phyloP scores from a whole-genome alignment of 1,284 basidiomycete species.

The Heterobasidion occidentale region DNA sequence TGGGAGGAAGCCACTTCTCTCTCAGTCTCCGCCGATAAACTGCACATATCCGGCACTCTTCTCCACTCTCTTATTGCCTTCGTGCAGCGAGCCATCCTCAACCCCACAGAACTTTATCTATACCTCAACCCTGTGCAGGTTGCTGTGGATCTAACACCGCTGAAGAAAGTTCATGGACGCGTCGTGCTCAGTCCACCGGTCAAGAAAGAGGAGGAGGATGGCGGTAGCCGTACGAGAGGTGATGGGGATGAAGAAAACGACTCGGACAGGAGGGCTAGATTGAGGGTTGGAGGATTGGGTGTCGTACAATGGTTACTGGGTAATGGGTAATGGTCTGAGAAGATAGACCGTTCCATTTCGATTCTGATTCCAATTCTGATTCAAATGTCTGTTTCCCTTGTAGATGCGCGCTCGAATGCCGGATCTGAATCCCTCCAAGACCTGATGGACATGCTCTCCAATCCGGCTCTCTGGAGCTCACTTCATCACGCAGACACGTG shows the following conservation, averaged over 20 bases:
- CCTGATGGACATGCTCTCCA: constrained; percentile 35
- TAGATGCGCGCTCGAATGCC: background rate
- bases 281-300: constrained; percentile 69
- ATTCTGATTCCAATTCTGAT: constrained; percentile 6
- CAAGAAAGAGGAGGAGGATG: constrained; percentile 21
- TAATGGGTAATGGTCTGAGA: constrained; percentile 16
- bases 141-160: constrained; percentile 18
- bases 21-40: constrained; percentile 10
- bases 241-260: constrained; percentile 61
- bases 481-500: constrained; percentile 37
- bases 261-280: constrained; percentile 59
- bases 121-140: constrained; percentile 65
- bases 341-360: background rate
- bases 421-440: constrained; percentile 15
- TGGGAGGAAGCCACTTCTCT: constrained; percentile 42
- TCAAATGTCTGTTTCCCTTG: background rate
- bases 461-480: constrained; percentile 52
- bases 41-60: constrained; percentile 24
- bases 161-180: constrained; percentile 26
- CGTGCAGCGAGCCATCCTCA: constrained; percentile 48
- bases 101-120: constrained; percentile 58
- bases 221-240: constrained; percentile 25
- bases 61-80: constrained; percentile 37
- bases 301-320: constrained; percentile 60
- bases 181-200: constrained; percentile 7